phyloP scores from a whole-genome alignment of 1,139 yeast genomes.

The Magnusiomyces tetraspermus region DNA sequence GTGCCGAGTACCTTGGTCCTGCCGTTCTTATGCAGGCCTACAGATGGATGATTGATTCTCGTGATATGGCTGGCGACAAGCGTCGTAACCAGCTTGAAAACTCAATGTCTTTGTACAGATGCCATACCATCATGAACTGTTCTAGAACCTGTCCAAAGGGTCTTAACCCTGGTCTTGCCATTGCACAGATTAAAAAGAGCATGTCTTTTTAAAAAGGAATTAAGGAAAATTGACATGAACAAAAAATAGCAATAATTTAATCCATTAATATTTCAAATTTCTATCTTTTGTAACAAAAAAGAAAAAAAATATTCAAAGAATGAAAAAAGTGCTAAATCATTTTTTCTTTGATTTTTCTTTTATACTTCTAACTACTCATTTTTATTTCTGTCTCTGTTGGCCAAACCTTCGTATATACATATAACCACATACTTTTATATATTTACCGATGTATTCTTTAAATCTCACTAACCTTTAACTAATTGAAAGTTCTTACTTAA shows the following conservation, averaged over 20 bases:
- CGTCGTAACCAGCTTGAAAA: constrained; percentile 91
- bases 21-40: constrained; percentile 98
- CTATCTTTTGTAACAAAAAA: too few species aligned
- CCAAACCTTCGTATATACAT: too few species aligned
- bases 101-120: constrained; percentile 96
- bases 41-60: constrained; percentile 96
- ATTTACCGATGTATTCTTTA: too few species aligned
- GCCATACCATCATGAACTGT: constrained; percentile 99
- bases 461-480: too few species aligned
- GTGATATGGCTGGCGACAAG: constrained; percentile 77
- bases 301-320: too few species aligned
- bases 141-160: constrained; percentile 98
- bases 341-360: too few species aligned
- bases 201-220: constrained; percentile 47
- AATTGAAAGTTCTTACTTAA: too few species aligned
- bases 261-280: too few species aligned
- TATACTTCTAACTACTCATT: neutral
- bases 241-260: neutral
- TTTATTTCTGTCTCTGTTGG: too few species aligned
- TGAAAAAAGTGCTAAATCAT: too few species aligned
- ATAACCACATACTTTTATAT: too few species aligned
- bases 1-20: constrained; percentile 96
- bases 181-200: constrained; percentile 92
- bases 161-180: constrained; percentile 94
- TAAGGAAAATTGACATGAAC: neutral